phyloP scores from a whole-genome alignment of 176 grass and related monocot species.

The Rhipidocladum racemiflorum region DNA sequence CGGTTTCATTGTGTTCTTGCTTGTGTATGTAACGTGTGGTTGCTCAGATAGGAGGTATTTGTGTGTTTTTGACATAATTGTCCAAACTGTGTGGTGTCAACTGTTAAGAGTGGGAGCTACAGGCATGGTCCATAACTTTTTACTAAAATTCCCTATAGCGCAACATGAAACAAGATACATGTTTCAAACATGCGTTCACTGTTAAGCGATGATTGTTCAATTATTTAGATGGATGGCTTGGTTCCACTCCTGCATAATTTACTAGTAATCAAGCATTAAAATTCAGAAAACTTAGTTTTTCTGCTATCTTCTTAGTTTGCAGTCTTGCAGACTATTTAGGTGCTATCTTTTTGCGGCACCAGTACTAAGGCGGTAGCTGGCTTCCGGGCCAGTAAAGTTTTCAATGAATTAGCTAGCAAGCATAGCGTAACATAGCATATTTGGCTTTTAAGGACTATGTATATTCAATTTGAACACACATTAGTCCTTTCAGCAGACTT shows the following conservation, averaged over 20 bases:
- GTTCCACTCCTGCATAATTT: not conserved
- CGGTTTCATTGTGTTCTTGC: conserved; percentile 11
- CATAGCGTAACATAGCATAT: not conserved
- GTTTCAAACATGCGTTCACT: not conserved
- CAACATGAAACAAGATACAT: conserved; percentile 2
- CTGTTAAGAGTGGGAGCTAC: conserved; percentile 23
- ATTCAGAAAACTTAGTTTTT: not conserved
- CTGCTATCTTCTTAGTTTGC: conserved; percentile 1
- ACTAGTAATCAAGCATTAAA: not conserved
- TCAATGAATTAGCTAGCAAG: not conserved
- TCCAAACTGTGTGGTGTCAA: conserved; percentile 2
- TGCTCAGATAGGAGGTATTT: conserved; percentile 15
- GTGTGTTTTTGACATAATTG: conserved; percentile 7
- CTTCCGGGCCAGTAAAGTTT: not conserved
- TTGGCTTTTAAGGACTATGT: not conserved
- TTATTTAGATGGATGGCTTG: not conserved
- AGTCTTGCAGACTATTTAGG: not conserved
- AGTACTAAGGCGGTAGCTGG: not conserved
- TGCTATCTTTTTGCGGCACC: conserved; percentile 1
- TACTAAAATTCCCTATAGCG: not conserved
- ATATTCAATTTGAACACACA: not conserved
- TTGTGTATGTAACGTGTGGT: not conserved
- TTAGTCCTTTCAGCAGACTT: conserved; percentile 4
- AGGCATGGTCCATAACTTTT: conserved; percentile 4
- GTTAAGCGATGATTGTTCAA: conserved; percentile 4